Percentiles rank a stretch among this genome's conserved stretches.
Evolutionary conservation across 345 rosid species (phyloP).

Genomic region (Reutealis trisperma): DNA sequence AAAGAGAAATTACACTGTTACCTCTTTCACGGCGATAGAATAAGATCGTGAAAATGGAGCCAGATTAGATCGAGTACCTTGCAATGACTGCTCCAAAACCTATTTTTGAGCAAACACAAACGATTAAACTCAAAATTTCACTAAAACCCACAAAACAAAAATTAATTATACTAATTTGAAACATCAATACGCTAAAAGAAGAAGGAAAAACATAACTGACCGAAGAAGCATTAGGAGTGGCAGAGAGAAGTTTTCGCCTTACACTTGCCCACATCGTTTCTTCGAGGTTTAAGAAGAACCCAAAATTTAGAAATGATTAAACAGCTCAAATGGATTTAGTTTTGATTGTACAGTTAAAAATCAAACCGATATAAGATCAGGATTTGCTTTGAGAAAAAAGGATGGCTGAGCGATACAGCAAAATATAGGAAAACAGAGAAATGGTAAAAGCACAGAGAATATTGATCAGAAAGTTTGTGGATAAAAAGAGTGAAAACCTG

Average conservation of each 20-base stretch:
- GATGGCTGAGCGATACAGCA: no score
- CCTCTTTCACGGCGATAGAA: slow-evolving; percentile 24
- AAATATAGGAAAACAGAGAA: no score
- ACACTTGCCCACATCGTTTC: slow-evolving; percentile 35
- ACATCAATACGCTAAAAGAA: not conserved
- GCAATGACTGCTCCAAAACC: slow-evolving; percentile 31
- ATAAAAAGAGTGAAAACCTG: not conserved
- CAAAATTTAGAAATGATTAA: not conserved
- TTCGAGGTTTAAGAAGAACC: not conserved
- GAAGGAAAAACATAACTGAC: slow-evolving; percentile 21
- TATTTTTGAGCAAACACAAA: not conserved
- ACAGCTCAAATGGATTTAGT: not conserved
- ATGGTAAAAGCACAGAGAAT: no score
- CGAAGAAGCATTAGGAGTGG: slow-evolving; percentile 23
- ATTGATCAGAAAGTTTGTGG: no score
- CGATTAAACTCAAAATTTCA: not conserved
- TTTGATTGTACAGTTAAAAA: not conserved
- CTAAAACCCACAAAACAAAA: not conserved
- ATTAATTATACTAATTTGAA: not conserved
- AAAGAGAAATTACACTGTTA: not conserved
- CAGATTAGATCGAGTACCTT: slow-evolving; percentile 10
- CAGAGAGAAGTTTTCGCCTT: slow-evolving; percentile 27
- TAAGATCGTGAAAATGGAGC: slow-evolving; percentile 22
- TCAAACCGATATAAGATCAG: not conserved
- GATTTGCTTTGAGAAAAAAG: no score